Base-by-base conservation (phyloP, 371 early-diverging fungal species). In the Mucor sp. region DNA sequence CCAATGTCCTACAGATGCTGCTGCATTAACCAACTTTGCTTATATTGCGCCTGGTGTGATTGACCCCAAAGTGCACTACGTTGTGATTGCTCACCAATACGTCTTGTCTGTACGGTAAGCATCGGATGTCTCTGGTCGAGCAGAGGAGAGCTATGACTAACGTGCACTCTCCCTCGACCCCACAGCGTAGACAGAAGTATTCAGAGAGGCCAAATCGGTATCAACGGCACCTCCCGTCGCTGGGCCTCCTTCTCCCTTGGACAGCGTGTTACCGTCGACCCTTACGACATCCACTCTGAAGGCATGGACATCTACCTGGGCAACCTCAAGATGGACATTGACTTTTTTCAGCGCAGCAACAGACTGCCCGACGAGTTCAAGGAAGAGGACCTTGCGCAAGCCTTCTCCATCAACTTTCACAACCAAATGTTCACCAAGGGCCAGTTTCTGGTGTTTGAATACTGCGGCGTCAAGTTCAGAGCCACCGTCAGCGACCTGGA, bases 191-290 rank as follows among this genome's bases (percentile, higher is more conserved):
- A 90, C 69, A 80, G 85, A 64, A 62, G 70, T n/a, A 65, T 90
- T 47, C 73, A 79, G n/a, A 64, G 81, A 1, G 91, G 94, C 19
- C 78, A 89, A 44, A 69, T 97, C 12, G 97, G 94, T 6, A 89
- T 93, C 17, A 88, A 91, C 27, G 74, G 77, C 43, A 82, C 90
- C 50, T 97, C 97, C 56, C 90, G 98, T 32, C 86, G 88, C 48
- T 97, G 94, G 94, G 95, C 94, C n/a, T 82, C 82, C 23, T 83
- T 95, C 50, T 92, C 94, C 6, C 72, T 97, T 6, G 88, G 89
- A 53, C 89, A 96, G 78, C 90, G 92, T 35, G 92, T 97, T 4
- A 74, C 87, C 14, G 91, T 94, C 3, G 82, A 82, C n/a, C 91
- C 94, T 23, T 94, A 85, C 63, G 87, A 92, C 74, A 91, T 94